phyloP scores from a whole-genome alignment of 139 green algal genomes.

The Chlamydomonas sphaeroides region DNA sequence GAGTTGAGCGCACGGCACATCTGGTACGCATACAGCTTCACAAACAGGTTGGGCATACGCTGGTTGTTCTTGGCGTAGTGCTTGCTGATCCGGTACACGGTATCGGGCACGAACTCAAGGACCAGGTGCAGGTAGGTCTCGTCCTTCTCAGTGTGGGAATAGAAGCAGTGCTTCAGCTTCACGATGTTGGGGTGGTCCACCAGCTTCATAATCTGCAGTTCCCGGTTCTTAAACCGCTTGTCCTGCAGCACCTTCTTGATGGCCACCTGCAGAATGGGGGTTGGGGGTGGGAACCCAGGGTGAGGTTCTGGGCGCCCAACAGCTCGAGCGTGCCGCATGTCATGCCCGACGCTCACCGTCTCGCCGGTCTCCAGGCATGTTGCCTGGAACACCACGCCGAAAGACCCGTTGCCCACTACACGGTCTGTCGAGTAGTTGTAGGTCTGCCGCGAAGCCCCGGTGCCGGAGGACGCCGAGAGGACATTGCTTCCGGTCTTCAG shows the following conservation, averaged over 20 bases:
- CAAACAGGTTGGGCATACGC: constrained; percentile 92
- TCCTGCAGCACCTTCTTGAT: constrained; percentile 99
- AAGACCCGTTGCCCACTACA: constrained; percentile 97
- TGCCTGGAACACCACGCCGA: constrained; percentile 98
- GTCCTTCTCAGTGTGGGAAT: constrained; percentile 76
- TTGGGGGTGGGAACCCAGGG: too few species aligned
- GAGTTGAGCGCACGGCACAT: constrained; percentile 87
- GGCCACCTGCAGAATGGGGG: constrained; percentile 92
- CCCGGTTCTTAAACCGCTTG: constrained; percentile 99
- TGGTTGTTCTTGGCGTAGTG: constrained; percentile 95
- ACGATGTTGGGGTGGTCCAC: constrained; percentile 98
- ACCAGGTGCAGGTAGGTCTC: constrained; percentile 99
- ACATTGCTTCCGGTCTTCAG: constrained; percentile 56
- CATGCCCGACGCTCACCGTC: constrained; percentile 65
- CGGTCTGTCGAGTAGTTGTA: constrained; percentile 91
- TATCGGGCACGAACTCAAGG: constrained; percentile 98
- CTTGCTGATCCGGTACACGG: constrained; percentile 96
- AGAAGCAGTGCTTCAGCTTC: constrained; percentile 98
- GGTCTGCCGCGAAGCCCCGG: constrained; percentile 58
- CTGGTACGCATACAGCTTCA: constrained; percentile 98
- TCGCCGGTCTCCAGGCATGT: constrained; percentile 94
- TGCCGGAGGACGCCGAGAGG: constrained; percentile 57
- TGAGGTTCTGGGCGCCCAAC: too few species aligned
- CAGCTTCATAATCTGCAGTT: constrained; percentile 99
- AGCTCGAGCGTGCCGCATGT: too few species aligned